Evolutionary conservation across 2,329 filamentous ascomycete genomes (phyloP).

Genomic region (Aspergillus sp.): DNA sequence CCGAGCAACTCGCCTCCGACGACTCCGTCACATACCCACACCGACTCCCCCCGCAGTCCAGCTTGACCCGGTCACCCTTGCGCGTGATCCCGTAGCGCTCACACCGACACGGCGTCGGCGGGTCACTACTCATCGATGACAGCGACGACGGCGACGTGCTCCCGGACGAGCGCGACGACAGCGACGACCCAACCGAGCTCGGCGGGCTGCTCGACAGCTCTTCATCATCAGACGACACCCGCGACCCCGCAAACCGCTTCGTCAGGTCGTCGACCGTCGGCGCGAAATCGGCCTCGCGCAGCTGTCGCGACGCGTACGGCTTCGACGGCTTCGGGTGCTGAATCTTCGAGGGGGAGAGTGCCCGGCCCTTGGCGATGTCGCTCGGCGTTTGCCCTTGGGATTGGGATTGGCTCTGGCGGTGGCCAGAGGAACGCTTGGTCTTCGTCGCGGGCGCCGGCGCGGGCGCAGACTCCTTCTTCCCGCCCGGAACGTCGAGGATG

Average conservation of each 20-base stretch:
- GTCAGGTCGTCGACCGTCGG: slow-evolving; percentile 71
- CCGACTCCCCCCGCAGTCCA: slow-evolving; percentile 84
- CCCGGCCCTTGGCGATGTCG: slow-evolving; percentile 79
- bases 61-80: slow-evolving; percentile 83
- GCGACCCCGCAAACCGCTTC: slow-evolving; percentile 62
- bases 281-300: slow-evolving; percentile 74
- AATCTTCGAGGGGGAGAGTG: slow-evolving; percentile 81
- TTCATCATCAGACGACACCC: slow-evolving; percentile 61
- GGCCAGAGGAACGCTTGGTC: slow-evolving; percentile 36
- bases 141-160: slow-evolving; percentile 43
- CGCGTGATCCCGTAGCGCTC: slow-evolving; percentile 95
- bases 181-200: slow-evolving; percentile 55
- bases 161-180: slow-evolving; percentile 62
- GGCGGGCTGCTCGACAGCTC: slow-evolving; percentile 67
- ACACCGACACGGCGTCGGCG: slow-evolving; percentile 63
- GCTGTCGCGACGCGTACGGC: slow-evolving; percentile 76
- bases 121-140: slow-evolving; percentile 61
- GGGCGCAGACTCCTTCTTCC: slow-evolving; percentile 37
- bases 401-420: too few species aligned
- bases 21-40: slow-evolving; percentile 65
- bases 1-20: slow-evolving; percentile 61
- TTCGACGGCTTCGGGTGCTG: slow-evolving; percentile 81
- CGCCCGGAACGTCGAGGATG: slow-evolving; percentile 80
- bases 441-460: slow-evolving; percentile 27
- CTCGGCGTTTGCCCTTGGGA: too few species aligned